Evolutionary conservation across 192 early-diverging fungal species (phyloP), one percentile per base, ranked within the genome.

Genomic region (Coemansia reversa): DNA sequence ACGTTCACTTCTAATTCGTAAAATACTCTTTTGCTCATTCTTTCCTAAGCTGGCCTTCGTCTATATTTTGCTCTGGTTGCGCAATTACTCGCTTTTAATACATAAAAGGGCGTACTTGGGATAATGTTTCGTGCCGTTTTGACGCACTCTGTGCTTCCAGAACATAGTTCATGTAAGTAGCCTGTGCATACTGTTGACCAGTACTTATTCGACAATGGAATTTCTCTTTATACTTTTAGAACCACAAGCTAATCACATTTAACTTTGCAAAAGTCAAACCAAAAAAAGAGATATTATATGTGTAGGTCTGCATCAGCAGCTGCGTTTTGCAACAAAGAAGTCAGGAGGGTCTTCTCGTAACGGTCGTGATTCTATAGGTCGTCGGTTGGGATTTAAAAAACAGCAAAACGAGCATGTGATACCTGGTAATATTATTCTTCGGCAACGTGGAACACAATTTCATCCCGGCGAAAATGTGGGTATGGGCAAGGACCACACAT

Each of bases 391-490:
- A 27, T 85, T 91, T 63, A 93, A 93, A 82, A 88, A 88, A 55
- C 66, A 68, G 69, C 70, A 74, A 53, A 86, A 82, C 55, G 85
- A 93, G 70, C 81, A 79, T 39, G 91, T 91, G 22, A 78, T 88
- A 45, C 82, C 88, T 1, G 91, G 91, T 28, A 89, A 91, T 68
- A 91, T 93, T 57, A 87, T 93, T 66, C 86, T 91, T 47, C 86
- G 91, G 65, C 91, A 93, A 67, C 79, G 89, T 55, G 91, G 91
- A 5, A 91, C 89, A 53, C 81, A 85, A 62, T 91, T 91, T 65
- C 87, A 89, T 55, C 86, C 91, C 8, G 91, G 91, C 16, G 89
- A 91, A 64, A 86, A 93, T 64, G 91, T 90, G 63, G 86, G 84
- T 14, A 86, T 90, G 55, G 91, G 91, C 61, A 87, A 87, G 64